phyloP scores from a whole-genome alignment of 768 basidiomycete species.

The Infundibulicybe gibba region DNA sequence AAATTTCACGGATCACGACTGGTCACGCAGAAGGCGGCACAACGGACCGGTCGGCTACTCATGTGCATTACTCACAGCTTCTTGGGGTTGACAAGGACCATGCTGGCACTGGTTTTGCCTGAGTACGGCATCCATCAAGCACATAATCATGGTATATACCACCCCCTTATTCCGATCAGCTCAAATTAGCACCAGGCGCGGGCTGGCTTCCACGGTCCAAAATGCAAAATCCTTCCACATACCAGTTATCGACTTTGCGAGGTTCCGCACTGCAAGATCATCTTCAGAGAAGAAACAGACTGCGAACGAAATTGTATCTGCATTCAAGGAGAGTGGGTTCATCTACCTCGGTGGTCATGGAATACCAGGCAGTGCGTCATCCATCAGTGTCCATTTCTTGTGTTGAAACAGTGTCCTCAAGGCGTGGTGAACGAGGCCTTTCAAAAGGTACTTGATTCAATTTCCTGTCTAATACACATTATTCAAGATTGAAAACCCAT shows the following conservation, averaged over 20 bases:
- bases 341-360: constrained; percentile 77
- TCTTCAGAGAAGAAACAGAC: constrained; percentile 53
- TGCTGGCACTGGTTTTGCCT: too few relatives aligned
- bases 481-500: not conserved
- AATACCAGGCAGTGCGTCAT: constrained; percentile 42
- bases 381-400: not conserved
- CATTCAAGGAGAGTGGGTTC: constrained; percentile 80
- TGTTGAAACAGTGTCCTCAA: not conserved
- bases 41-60: too few relatives aligned
- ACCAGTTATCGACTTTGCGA: constrained; percentile 77
- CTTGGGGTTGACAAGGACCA: too few relatives aligned
- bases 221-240: constrained; percentile 45
- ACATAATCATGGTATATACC: too few relatives aligned
- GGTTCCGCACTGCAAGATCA: constrained; percentile 51
- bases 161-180: too few relatives aligned
- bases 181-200: constrained; percentile 8
- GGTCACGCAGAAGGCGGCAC: too few relatives aligned
- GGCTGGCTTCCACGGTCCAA: constrained; percentile 21
- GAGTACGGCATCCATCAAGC: too few relatives aligned
- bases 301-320: constrained; percentile 68
- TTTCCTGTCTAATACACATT: not conserved
- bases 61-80: too few relatives aligned
- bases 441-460: constrained; percentile 44
- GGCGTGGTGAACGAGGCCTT: constrained; percentile 59
- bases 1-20: too few relatives aligned